These are phyloP conservation scores for Eucalyptus microcorys DNA, from an alignment of 345 rosid genomes.

Conservation along the genomic window DNA sequence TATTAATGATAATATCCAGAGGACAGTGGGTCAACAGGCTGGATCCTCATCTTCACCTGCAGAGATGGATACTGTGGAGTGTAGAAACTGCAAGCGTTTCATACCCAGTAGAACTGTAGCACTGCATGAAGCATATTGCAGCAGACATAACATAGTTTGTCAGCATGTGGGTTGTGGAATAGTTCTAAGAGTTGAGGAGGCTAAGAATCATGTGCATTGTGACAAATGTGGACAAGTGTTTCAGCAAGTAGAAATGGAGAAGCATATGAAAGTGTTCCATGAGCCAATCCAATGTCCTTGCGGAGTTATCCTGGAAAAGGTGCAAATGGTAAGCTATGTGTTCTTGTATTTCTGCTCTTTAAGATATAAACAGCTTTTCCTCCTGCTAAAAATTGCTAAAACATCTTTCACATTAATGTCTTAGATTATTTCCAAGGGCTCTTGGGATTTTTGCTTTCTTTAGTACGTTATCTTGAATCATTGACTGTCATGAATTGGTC, in stretches of 20 bases:
- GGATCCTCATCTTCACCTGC: slow-evolving; percentile 35
- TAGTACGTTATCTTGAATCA: background rate
- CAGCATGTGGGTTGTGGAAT: slow-evolving; percentile 61
- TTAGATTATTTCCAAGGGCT: background rate
- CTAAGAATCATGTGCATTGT: slow-evolving; percentile 67
- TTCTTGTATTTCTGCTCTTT: background rate
- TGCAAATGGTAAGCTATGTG: slow-evolving; percentile 50
- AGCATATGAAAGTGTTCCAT: slow-evolving; percentile 85
- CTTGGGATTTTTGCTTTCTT: background rate
- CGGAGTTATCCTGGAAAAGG: slow-evolving; percentile 75
- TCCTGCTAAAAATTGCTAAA: background rate
- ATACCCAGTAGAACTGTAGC: slow-evolving; percentile 78
- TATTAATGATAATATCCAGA: slow-evolving; percentile 31
- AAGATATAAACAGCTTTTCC: background rate
- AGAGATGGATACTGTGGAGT: slow-evolving; percentile 63
- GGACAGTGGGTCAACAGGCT: slow-evolving; percentile 45
- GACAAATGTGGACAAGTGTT: slow-evolving; percentile 78
- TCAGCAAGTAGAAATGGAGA: slow-evolving; percentile 75
- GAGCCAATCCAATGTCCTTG: slow-evolving; percentile 80
- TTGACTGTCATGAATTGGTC: background rate
- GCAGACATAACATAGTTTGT: slow-evolving; percentile 73
- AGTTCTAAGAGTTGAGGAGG: slow-evolving; percentile 70
- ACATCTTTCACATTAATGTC: background rate
- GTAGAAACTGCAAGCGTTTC: slow-evolving; percentile 76
- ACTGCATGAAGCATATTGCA: slow-evolving; percentile 81